Evolutionary conservation across 805 yeast species (phyloP), one percentile per base, ranked within the genome.

Genomic region (Ogataea philodendri): DNA sequence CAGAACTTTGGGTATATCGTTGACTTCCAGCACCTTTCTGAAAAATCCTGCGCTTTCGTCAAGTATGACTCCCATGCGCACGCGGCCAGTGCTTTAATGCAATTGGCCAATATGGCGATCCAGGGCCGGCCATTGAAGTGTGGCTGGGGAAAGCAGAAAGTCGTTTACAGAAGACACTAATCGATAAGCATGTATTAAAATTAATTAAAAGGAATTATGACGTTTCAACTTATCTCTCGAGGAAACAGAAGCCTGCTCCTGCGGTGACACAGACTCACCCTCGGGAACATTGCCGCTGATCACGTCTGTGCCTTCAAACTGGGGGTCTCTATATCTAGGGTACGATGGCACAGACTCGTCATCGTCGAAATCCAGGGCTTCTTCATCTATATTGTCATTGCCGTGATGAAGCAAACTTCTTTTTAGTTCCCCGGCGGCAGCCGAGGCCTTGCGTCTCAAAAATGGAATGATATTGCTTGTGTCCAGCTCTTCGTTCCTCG

Each of bases 51-150:
- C 65, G 95, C 95, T 8, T 88, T 87, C 66, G 90, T 84, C 44
- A 82, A 81, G 60, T 86, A 79, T 55, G 95, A 84, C 52, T 71
- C 85, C 26, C 96, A 87, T 59, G 95, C 87, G 52, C 70, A 86
- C 42, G 96, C 96, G 5, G 94, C 95, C 2, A 66, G 84, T 52
- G 94, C 95, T 30, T 86, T 87, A 52, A 82, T 81, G 20, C 90
- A 84, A 52, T 66, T 88, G 45, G 66, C 72, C 13, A 93, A 95
- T 1, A 73, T 78, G 49, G 70, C 70, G 32, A 62, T 86, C 48
- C 80, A 82, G 54, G 95, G 95, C 15, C 72, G 95, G 55, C 80
- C 83, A 15, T 62, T 86, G 55, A 81, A 80, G 55, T 78, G 87
- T 49, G 89, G 94, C 21, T 88, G 96, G 96, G 96, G 95, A 35